Percentiles rank a stretch among this genome's conserved stretches.
Conservation (phyloP, 768 basidiomycete genomes). For the Candolleomyces efflorescens region DNA sequence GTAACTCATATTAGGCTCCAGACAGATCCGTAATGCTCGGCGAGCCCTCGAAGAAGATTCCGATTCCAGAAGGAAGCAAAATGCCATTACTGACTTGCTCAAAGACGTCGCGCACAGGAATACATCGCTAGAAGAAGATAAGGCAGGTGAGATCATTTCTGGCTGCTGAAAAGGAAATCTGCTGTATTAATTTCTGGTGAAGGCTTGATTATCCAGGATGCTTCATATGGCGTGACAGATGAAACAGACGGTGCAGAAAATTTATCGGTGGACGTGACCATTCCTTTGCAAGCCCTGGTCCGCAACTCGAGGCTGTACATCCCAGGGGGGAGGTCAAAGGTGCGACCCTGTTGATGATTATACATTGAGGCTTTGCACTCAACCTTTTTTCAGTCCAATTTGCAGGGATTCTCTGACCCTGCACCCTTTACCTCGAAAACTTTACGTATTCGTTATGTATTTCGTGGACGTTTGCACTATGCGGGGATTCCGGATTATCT, state of each 20-base stretch:
- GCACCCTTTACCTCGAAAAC: slow-evolving; percentile 68
- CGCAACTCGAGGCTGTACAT: slow-evolving; percentile 75
- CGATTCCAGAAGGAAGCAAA: slow-evolving; percentile 57
- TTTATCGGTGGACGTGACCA: slow-evolving; percentile 70
- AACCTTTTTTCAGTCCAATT: slow-evolving; percentile 43
- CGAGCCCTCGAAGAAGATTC: slow-evolving; percentile 61
- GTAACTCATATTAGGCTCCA: slow-evolving; percentile 20
- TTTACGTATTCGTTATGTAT: slow-evolving; percentile 70
- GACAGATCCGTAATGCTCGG: slow-evolving; percentile 64
- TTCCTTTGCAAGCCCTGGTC: slow-evolving; percentile 79
- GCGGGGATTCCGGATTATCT: slow-evolving; percentile 71
- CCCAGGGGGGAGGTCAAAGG: slow-evolving; percentile 73
- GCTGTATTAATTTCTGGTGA: slow-evolving; percentile 2
- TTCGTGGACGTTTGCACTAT: slow-evolving; percentile 69
- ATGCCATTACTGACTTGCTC: slow-evolving; percentile 59
- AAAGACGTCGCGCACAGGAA: slow-evolving; percentile 64
- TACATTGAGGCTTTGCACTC: background rate
- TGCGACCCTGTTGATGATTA: slow-evolving; percentile 23
- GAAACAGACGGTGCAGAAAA: slow-evolving; percentile 46
- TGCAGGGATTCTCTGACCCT: slow-evolving; percentile 90
- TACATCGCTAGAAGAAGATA: slow-evolving; percentile 56
- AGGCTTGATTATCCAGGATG: slow-evolving; percentile 78
- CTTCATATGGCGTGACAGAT: slow-evolving; percentile 62
- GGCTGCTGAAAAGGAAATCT: background rate
- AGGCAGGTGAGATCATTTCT: slow-evolving; percentile 48